Conservation (phyloP, 371 early-diverging fungal species). For the Haplosporangium sp. region DNA sequence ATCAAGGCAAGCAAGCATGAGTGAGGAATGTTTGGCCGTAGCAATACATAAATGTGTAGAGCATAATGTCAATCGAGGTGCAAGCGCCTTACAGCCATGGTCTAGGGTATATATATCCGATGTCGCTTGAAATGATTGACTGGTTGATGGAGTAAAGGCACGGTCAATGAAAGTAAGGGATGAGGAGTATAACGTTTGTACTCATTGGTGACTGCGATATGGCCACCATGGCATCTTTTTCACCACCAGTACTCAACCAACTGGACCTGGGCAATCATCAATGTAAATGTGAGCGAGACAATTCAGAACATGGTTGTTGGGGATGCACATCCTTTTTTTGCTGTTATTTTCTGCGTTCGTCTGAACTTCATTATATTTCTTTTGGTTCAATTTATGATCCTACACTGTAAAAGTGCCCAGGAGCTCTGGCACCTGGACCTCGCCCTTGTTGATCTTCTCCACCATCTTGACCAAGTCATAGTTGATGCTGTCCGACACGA, state of each 20-base stretch:
- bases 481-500: constrained; percentile 84
- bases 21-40: not conserved
- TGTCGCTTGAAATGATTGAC: too few relatives aligned
- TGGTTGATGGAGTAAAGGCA: too few relatives aligned
- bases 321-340: too few relatives aligned
- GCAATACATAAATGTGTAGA: not conserved
- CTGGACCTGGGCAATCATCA: too few relatives aligned
- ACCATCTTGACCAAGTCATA: constrained; percentile 86
- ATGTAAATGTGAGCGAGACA: too few relatives aligned
- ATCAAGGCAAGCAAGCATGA: not conserved
- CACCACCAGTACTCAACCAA: too few relatives aligned
- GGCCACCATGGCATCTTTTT: too few relatives aligned
- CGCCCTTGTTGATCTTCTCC: constrained; percentile 75
- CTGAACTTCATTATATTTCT: not conserved
- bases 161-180: not conserved
- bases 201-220: too few relatives aligned
- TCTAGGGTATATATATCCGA: too few relatives aligned
- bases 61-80: not conserved
- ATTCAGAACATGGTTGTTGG: too few relatives aligned
- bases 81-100: constrained; percentile 1
- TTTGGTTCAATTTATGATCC: not conserved
- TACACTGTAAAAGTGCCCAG: constrained; percentile 56
- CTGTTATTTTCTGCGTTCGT: too few relatives aligned
- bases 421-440: constrained; percentile 68
- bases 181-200: not conserved